Evolutionary conservation across 148 eudicot species (phyloP).

Genomic region (Amaranthus hypochondriacus): DNA sequence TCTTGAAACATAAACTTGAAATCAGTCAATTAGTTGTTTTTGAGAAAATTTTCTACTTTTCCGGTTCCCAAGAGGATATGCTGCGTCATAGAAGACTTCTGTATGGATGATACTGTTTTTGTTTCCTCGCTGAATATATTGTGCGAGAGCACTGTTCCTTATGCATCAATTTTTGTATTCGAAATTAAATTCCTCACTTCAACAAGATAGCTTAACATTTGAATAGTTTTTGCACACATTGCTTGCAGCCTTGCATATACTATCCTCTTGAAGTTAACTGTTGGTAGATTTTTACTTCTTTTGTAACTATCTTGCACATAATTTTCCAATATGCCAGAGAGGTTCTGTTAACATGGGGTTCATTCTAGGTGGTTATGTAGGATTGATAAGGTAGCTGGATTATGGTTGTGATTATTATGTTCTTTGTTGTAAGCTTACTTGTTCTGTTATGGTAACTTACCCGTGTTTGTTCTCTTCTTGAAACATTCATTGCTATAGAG

Average conservation of each 20-base stretch:
- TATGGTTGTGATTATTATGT: neutral
- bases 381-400: neutral
- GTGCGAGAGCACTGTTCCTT: neutral
- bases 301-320: neutral
- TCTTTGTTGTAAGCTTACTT: neutral
- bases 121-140: neutral
- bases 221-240: neutral
- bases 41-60: neutral
- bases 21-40: neutral
- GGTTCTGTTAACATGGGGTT: neutral
- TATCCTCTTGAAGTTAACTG: neutral
- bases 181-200: neutral
- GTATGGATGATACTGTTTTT: neutral
- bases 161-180: neutral
- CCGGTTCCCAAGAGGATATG: neutral
- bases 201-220: neutral
- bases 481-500: neutral
- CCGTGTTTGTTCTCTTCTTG: neutral
- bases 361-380: neutral
- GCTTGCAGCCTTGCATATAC: slow-evolving; percentile 4
- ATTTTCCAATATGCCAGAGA: neutral
- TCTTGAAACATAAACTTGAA: no score
- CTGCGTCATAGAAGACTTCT: neutral
- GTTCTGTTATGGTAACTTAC: neutral
- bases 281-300: neutral